Evolutionary conservation across 129 eudicot genomes (phyloP), one percentile per base, ranked within the genome.

Genomic region (Sambucus nigra): DNA sequence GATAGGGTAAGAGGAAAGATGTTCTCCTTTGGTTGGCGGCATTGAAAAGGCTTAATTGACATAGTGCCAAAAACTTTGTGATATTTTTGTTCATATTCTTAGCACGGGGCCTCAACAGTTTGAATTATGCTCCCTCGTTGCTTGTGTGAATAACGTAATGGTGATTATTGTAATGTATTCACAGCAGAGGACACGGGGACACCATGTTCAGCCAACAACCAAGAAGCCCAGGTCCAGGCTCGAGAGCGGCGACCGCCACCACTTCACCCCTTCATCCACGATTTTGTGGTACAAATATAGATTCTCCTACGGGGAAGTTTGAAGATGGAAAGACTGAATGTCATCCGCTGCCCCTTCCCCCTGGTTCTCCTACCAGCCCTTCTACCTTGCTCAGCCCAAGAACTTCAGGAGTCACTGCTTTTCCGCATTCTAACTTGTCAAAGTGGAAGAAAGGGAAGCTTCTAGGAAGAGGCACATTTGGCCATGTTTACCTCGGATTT

Each of bases 381-480:
- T 57, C 84, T 55, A 38, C 73, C 25, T 59, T 85, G 64, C 69
- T 61, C 2, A 71, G 51, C 42, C 72, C 76, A 45, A 83, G 85
- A 70, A 76, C 73, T 58, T 53, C 72, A 22, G 49, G 69, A n/a
- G 54, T 22, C 12, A 1, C 33, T 1, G 94, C 80, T 14, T 59
- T 61, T 52, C 19, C 66, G 0, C 71, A 51, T 18, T 27, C 23
- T 70, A 69, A 73, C 26, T 23, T 74, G 59, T 67, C 94, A 18
- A 88, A 73, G 52, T 88, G 97, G 97, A 83, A 75, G 69, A 88
- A 84, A 62, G 97, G 97, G 29, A 73, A 69, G 66, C 76, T 88
- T 35, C 85, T 88, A 18, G 97, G 97, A 45, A 72, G 97, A 74
- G 97, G 97, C 68, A 84, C 92, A 32, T 88, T 88, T 73, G 97